phyloP scores from a whole-genome alignment of 441 rosid species.

The Pelargonium fulgidum region DNA sequence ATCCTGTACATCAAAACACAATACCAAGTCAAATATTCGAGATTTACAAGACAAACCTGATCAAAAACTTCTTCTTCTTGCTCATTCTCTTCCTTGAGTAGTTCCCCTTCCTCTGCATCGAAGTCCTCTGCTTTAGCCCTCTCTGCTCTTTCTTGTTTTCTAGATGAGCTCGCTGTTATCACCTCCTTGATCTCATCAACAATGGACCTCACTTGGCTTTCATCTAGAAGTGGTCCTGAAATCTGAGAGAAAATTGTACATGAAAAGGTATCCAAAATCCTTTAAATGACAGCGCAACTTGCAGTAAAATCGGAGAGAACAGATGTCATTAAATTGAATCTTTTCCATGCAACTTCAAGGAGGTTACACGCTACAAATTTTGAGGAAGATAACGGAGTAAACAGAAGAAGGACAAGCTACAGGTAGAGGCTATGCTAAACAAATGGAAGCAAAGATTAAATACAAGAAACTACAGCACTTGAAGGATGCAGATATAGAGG shows the following conservation, averaged over 20 bases:
- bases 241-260: slow-evolving; percentile 47
- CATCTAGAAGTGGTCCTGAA: slow-evolving; percentile 71
- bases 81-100: slow-evolving; percentile 97
- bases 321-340: too few species aligned
- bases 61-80: slow-evolving; percentile 99
- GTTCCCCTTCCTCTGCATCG: slow-evolving; percentile 95
- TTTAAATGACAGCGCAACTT: background rate
- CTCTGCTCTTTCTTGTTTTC: slow-evolving; percentile 89
- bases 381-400: too few species aligned
- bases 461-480: too few species aligned
- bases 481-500: too few species aligned
- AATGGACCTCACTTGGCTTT: slow-evolving; percentile 78
- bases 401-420: too few species aligned
- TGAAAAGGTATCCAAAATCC: background rate
- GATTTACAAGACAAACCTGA: slow-evolving; percentile 54
- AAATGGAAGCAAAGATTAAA: too few species aligned
- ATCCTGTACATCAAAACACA: background rate
- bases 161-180: slow-evolving; percentile 90
- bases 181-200: slow-evolving; percentile 93
- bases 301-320: background rate
- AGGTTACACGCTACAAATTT: too few species aligned
- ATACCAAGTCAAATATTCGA: background rate
- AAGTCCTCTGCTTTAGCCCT: slow-evolving; percentile 95
- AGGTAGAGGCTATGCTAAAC: too few species aligned
- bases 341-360: too few species aligned